These are phyloP conservation scores for Geranomyces michiganensis DNA, from an alignment of 192 early-diverging fungal species.

Conservation along the genomic window DNA sequence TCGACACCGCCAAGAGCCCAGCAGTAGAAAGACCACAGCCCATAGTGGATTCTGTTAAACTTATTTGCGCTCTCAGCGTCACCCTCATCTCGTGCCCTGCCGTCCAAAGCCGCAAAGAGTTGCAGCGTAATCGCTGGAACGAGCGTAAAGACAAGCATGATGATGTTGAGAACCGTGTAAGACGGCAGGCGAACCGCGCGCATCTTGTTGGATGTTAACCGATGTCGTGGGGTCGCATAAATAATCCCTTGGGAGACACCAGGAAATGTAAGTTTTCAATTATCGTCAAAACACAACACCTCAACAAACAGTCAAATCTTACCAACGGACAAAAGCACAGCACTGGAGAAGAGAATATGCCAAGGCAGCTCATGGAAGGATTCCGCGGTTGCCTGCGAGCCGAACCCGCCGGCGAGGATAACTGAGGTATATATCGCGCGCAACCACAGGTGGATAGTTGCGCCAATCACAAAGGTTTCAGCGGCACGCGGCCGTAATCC, in stretches of 20 bases:
- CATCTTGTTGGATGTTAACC: background rate
- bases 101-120: background rate
- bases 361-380: background rate
- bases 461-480: background rate
- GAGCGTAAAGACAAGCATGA: background rate
- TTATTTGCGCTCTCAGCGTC: background rate
- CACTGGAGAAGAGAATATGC: background rate
- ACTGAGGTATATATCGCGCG: constrained; percentile 1
- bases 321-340: background rate
- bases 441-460: background rate
- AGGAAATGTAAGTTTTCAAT: too few species aligned
- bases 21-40: background rate
- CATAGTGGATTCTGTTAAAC: background rate
- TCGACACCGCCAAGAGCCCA: background rate
- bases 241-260: too few species aligned
- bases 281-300: too few species aligned
- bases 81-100: background rate
- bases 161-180: background rate
- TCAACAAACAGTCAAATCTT: too few species aligned
- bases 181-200: background rate
- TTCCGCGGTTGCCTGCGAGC: background rate
- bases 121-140: background rate
- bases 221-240: background rate
- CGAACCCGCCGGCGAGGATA: background rate
- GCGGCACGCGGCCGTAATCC: background rate